phyloP scores from a whole-genome alignment of 2,329 filamentous ascomycete genomes.

The Esteya vermicola region DNA sequence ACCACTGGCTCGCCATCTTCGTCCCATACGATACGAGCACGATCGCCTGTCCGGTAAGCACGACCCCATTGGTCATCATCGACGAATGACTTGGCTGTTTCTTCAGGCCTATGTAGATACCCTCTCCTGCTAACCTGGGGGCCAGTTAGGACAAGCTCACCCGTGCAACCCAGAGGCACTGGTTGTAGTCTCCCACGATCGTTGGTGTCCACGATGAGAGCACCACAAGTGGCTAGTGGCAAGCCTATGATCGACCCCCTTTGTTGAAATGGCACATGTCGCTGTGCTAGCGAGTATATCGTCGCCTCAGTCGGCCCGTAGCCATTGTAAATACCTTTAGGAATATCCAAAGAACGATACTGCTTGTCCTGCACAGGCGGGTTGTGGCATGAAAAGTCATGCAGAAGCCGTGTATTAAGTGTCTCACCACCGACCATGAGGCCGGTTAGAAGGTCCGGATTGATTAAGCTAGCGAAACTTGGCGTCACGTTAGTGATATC shows the following conservation, averaged over 20 bases:
- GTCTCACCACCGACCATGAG: constrained; percentile 20
- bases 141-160: constrained; percentile 10
- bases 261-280: constrained; percentile 10
- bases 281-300: constrained; percentile 9
- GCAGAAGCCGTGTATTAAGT: neutral
- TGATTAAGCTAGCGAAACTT: constrained; percentile 20
- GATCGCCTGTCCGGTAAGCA: constrained; percentile 11
- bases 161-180: constrained; percentile 8
- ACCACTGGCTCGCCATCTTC: constrained; percentile 17
- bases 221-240: constrained; percentile 19
- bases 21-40: constrained; percentile 7
- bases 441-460: constrained; percentile 15
- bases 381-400: constrained; percentile 1
- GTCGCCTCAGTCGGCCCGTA: constrained; percentile 16
- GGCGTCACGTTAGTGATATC: constrained; percentile 24
- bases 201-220: constrained; percentile 15
- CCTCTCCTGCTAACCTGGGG: constrained; percentile 20
- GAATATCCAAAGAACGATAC: neutral
- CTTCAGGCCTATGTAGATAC: constrained; percentile 37
- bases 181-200: constrained; percentile 3
- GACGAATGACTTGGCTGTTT: constrained; percentile 22
- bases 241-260: constrained; percentile 22
- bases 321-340: constrained; percentile 10
- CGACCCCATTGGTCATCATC: constrained; percentile 4
- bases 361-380: neutral